Evolutionary conservation across 2,329 filamentous ascomycete genomes (phyloP).

Genomic region (Epichloe uncinata): DNA sequence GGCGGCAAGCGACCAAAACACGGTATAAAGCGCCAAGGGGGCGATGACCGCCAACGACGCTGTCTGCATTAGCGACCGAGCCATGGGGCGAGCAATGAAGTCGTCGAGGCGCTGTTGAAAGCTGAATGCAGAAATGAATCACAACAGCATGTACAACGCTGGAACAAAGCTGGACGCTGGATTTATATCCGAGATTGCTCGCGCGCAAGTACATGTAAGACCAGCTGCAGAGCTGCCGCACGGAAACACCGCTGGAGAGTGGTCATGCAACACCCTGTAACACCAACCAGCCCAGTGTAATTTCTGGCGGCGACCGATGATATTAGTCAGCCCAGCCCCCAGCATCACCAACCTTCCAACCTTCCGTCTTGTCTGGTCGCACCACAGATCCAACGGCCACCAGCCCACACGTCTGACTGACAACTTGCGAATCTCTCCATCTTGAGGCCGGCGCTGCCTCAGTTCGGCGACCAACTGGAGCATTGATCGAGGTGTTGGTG

Average conservation of each 20-base stretch:
- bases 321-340: background rate
- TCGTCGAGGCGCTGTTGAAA: background rate
- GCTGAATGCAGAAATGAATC: too few species aligned
- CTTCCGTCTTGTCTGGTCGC: background rate
- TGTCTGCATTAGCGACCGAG: constrained; percentile 19
- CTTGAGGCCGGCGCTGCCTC: constrained; percentile 1
- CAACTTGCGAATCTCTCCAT: background rate
- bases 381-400: background rate
- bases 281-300: background rate
- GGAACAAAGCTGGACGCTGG: too few species aligned
- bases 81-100: background rate
- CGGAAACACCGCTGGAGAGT: background rate
- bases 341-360: background rate
- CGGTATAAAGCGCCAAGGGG: constrained; percentile 50
- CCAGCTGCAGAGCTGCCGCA: too few species aligned
- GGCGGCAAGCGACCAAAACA: constrained; percentile 51
- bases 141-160: too few species aligned
- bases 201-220: background rate
- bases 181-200: background rate
- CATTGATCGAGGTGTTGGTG: constrained; percentile 4
- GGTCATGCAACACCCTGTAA: background rate
- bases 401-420: background rate
- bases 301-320: background rate
- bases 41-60: constrained; percentile 28
- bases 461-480: constrained; percentile 3